Conservation (phyloP, 768 basidiomycete species). For the Cystofilobasidium bisporidii region DNA sequence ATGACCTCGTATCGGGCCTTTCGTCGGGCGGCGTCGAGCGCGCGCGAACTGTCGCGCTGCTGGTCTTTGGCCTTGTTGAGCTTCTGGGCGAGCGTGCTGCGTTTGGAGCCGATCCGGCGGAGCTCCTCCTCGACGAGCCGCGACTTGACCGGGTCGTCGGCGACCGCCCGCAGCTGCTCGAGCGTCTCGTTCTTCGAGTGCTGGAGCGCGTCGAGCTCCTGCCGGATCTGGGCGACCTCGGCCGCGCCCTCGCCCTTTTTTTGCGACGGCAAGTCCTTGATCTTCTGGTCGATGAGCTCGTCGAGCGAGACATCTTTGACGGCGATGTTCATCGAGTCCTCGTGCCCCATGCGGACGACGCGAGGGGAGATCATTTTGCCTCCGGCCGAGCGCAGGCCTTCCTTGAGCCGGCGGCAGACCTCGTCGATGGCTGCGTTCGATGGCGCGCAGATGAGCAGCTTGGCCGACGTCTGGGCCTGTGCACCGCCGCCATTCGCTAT, state of each 20-base stretch:
- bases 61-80: conserved; percentile 72
- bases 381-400: conserved; percentile 55
- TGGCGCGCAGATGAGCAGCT: conserved; percentile 85
- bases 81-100: conserved; percentile 56
- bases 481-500: conserved; percentile 36
- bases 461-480: conserved; percentile 48
- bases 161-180: conserved; percentile 51
- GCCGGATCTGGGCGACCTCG: conserved; percentile 50
- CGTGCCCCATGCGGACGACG: conserved; percentile 81
- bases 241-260: conserved; percentile 49
- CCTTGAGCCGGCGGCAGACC: conserved; percentile 75
- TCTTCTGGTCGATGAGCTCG: conserved; percentile 66
- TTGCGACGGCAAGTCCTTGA: conserved; percentile 36
- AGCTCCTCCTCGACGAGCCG: conserved; percentile 63
- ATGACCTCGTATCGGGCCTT: conserved; percentile 66
- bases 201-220: conserved; percentile 52
- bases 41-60: conserved; percentile 66
- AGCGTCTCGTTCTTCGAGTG: conserved; percentile 29
- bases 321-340: conserved; percentile 61
- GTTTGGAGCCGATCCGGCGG: conserved; percentile 53
- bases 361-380: conserved; percentile 54
- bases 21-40: conserved; percentile 70
- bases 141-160: conserved; percentile 51
- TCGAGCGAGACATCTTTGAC: conserved; percentile 83
- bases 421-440: conserved; percentile 99